Percentiles rank a stretch among this genome's conserved stretches.
These are phyloP conservation scores for Trichoderma sp. DNA, from an alignment of 2,329 filamentous ascomycete genomes.

Conservation along the genomic window DNA sequence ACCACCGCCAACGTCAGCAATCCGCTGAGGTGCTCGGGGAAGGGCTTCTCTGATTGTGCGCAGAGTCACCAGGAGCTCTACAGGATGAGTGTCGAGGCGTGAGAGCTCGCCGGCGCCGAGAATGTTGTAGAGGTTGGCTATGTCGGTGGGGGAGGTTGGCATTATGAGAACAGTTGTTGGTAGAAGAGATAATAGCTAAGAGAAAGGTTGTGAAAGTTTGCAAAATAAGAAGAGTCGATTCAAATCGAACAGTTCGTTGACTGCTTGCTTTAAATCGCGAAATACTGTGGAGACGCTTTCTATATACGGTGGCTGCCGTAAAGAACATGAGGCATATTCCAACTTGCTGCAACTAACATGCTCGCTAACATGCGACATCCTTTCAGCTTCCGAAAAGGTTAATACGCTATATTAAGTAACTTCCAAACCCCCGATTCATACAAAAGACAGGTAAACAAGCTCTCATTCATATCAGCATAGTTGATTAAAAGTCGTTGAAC, in stretches of 20 bases:
- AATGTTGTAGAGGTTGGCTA: background rate
- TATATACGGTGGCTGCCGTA: background rate
- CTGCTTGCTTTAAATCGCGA: background rate
- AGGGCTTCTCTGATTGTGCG: background rate
- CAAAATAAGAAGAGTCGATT: background rate
- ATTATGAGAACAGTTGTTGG: background rate
- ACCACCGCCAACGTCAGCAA: background rate
- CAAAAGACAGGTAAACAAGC: too few species aligned
- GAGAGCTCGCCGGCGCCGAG: background rate
- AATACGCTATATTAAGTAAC: too few species aligned
- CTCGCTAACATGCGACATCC: too few species aligned
- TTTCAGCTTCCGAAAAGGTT: too few species aligned
- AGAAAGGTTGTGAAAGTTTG: background rate
- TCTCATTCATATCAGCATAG: too few species aligned
- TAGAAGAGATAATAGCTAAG: background rate
- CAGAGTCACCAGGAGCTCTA: background rate
- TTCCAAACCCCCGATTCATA: too few species aligned
- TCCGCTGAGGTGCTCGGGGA: background rate
- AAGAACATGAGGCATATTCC: background rate
- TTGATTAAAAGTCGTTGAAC: too few species aligned
- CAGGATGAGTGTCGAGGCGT: background rate
- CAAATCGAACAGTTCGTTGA: background rate
- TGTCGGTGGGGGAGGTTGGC: background rate
- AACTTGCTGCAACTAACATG: background rate
- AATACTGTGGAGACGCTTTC: background rate